A percentile compares a stretch with the other conserved stretches of the same genome.
phyloP scores from a whole-genome alignment of 805 yeast species.

The Candida mattraensis region DNA sequence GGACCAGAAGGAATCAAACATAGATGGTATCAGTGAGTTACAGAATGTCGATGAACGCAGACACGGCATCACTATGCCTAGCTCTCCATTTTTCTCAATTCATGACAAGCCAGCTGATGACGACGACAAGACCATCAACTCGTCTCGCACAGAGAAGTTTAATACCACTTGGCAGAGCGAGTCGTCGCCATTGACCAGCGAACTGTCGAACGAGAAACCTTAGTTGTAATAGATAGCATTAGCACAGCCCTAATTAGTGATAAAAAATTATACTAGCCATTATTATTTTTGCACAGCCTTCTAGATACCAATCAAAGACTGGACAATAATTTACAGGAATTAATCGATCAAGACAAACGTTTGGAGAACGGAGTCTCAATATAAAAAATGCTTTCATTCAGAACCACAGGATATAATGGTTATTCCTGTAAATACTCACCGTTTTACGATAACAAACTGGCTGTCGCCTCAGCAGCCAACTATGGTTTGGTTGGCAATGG shows the following conservation, averaged over 20 bases:
- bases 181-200: constrained; percentile 31
- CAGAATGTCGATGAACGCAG: constrained; percentile 6
- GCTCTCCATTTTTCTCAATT: constrained; percentile 33
- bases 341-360: too few species aligned
- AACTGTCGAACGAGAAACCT: constrained; percentile 15
- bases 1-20: constrained; percentile 1
- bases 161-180: constrained; percentile 25
- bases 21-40: neutral
- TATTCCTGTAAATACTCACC: constrained; percentile 89
- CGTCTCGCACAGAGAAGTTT: constrained; percentile 23
- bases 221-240: too few species aligned
- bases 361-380: too few species aligned
- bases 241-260: too few species aligned
- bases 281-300: too few species aligned
- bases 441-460: constrained; percentile 82
- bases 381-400: constrained; percentile 59
- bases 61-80: constrained; percentile 30
- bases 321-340: too few species aligned
- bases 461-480: constrained; percentile 89
- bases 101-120: constrained; percentile 11
- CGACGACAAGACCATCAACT: constrained; percentile 20
- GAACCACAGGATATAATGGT: constrained; percentile 83
- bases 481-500: constrained; percentile 96
- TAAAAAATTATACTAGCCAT: too few species aligned
- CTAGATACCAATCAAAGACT: too few species aligned